Evolutionary conservation across 139 green algal genomes (phyloP), one percentile per base, ranked within the genome.

Genomic region (Picochlorum sp.): DNA sequence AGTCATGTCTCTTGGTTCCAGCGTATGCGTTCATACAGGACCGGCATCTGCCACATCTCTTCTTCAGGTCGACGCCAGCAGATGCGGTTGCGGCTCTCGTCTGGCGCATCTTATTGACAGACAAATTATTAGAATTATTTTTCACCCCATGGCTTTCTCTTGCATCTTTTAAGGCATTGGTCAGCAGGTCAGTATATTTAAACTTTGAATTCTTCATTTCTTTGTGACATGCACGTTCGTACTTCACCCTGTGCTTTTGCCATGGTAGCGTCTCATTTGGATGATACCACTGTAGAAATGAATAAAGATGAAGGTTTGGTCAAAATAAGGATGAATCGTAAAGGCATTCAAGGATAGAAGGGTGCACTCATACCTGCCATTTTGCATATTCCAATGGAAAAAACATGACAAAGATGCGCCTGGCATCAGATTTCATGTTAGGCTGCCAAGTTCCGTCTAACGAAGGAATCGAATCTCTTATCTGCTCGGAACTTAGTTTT

Each of bases 31-130:
- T 77, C 39, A 79, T 63, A 66, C 75, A 85, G 3, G 71, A 68
- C 45, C 74, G 59, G 69, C 75, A 85, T 22, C 53, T 41, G 31
- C 72, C 68, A 61, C 79, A 86, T 47, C 69, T 66, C 52, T 53
- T 50, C 47, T 66, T 74, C 26, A 70, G 28, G 55, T 84, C 77
- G 36, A 75, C 64, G 5, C 49, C 50, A 7, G 65, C 65, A 4
- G 76, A 74, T 2, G 54, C 52, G 4, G 65, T 51, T 12, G 73
- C 72, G 14, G 75, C 75, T 30, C 57, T 68, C 2, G 64, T 77
- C 37, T 59, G 67, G 31, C 67, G 50, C 67, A 74, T 74, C 36
- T 59, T 58, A 7, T 74, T 60, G 12, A 43, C 53, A 18, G 60
- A 52, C 47, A 55, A 14, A 28, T 33, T 40, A 28, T 54, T 33